Evolutionary conservation across 2,329 filamentous ascomycete genomes (phyloP).

Genomic region (Leptoxyphium fumago): DNA sequence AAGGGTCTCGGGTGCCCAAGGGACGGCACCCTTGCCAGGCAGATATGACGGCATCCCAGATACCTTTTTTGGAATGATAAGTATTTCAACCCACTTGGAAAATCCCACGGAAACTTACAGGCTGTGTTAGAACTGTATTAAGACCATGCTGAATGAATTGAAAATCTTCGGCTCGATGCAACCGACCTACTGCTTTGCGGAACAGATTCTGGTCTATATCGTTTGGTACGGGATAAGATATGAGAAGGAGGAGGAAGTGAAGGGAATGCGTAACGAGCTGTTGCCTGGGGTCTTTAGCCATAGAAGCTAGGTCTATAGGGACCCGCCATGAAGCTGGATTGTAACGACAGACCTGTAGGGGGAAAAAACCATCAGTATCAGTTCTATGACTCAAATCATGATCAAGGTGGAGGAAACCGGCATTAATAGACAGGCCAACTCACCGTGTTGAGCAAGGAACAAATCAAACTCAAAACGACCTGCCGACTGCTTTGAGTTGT

Average conservation of each 20-base stretch:
- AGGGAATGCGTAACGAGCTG: conserved; percentile 82
- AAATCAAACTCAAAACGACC: conserved; percentile 74
- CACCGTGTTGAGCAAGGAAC: conserved; percentile 87
- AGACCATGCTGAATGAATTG: conserved; percentile 55
- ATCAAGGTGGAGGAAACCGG: too few species aligned
- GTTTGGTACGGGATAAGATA: conserved; percentile 14
- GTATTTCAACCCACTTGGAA: background rate
- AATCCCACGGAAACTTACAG: conserved; percentile 28
- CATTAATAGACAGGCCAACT: conserved; percentile 18
- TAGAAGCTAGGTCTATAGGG: conserved; percentile 71
- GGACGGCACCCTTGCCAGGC: conserved; percentile 65
- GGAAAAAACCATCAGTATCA: background rate
- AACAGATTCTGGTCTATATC: conserved; percentile 63
- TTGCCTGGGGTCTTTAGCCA: conserved; percentile 70
- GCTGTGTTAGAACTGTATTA: conserved; percentile 62
- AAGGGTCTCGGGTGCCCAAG: conserved; percentile 87
- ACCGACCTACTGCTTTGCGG: conserved; percentile 74
- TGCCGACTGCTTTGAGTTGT: conserved; percentile 83
- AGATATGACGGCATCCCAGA: conserved; percentile 81
- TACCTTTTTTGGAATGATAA: conserved; percentile 34
- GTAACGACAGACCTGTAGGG: conserved; percentile 71
- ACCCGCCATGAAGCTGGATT: conserved; percentile 89
- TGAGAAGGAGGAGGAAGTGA: conserved; percentile 63
- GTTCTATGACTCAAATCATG: too few species aligned
- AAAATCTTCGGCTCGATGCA: conserved; percentile 91